A percentile compares a stretch with the other conserved stretches of the same genome.
Conservation (phyloP, 192 early-diverging fungal genomes). For the Gaertneriomyces sp. region DNA sequence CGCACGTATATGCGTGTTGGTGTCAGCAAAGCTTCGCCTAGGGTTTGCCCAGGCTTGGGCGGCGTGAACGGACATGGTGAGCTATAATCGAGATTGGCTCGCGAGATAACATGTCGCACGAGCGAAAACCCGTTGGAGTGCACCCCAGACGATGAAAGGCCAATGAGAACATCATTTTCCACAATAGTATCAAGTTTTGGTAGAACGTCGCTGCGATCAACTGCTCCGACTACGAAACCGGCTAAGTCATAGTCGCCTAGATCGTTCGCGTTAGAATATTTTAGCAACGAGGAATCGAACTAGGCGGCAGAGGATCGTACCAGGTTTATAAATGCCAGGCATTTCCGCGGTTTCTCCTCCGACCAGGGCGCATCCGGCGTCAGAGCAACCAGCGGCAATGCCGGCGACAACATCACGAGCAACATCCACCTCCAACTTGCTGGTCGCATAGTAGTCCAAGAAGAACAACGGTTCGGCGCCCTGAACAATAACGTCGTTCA, state of each 20-base stretch:
- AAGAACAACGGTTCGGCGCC: conserved; percentile 99
- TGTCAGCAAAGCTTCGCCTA: conserved; percentile 84
- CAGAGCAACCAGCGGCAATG: conserved; percentile 87
- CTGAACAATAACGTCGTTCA: conserved; percentile 98
- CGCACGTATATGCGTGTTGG: conserved; percentile 97
- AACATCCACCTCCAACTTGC: conserved; percentile 88
- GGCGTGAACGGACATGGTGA: conserved; percentile 81
- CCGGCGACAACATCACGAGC: conserved; percentile 88
- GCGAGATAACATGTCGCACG: conserved; percentile 79
- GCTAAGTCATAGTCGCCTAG: conserved; percentile 74
- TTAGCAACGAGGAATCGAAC: background rate
- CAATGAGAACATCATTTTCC: conserved; percentile 81
- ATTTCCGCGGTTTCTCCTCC: conserved; percentile 99
- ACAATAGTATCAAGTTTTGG: conserved; percentile 75
- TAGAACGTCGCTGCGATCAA: conserved; percentile 84
- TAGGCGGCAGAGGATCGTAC: conserved; percentile 50
- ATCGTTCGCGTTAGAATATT: background rate
- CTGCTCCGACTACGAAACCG: conserved; percentile 95
- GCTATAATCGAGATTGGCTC: conserved; percentile 67
- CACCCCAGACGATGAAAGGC: conserved; percentile 90
- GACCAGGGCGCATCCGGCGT: conserved; percentile 89
- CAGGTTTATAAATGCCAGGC: conserved; percentile 89
- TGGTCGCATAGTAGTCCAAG: conserved; percentile 97
- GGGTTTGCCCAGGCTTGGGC: conserved; percentile 39
- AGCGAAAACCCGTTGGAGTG: conserved; percentile 99